Evolutionary conservation across 2,329 filamentous ascomycete species (phyloP).

Genomic region (Sordariomycetes sp.): DNA sequence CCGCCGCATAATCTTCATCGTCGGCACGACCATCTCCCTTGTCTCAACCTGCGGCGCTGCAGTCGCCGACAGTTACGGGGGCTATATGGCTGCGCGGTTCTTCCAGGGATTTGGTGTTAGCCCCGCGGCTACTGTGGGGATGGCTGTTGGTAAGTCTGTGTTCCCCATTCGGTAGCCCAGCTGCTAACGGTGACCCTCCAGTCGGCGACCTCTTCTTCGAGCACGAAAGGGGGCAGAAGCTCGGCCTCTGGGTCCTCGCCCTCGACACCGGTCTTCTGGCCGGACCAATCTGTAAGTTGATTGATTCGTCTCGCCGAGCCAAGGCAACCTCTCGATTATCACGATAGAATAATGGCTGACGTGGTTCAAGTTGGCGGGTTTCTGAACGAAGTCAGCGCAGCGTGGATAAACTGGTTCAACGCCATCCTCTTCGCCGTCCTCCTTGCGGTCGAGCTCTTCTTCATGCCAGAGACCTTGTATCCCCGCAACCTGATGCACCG

Average conservation of each 20-base stretch:
- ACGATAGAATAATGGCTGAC: not conserved
- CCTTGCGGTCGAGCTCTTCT: conserved; percentile 32
- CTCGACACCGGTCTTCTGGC: conserved; percentile 39
- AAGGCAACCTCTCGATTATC: not conserved
- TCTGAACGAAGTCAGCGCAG: conserved; percentile 30
- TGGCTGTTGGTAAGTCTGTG: conserved; percentile 29
- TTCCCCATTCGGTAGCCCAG: not conserved
- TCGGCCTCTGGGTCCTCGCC: conserved; percentile 47
- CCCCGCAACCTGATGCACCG: conserved; percentile 37
- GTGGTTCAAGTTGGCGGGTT: conserved; percentile 33
- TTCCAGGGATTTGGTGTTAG: conserved; percentile 46
- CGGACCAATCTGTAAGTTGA: conserved; percentile 16
- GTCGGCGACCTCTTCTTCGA: conserved; percentile 45
- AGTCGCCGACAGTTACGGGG: conserved; percentile 24
- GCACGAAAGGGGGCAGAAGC: conserved; percentile 41
- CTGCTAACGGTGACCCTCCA: not conserved
- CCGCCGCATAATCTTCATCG: conserved; percentile 47
- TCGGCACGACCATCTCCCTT: conserved; percentile 22
- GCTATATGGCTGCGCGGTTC: conserved; percentile 47
- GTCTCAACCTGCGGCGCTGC: conserved; percentile 21
- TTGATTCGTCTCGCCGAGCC: too few relatives aligned
- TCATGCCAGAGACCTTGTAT: conserved; percentile 46
- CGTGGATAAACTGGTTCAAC: conserved; percentile 44
- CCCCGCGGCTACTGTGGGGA: conserved; percentile 41
- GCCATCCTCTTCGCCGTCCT: conserved; percentile 40